Evolutionary conservation across 306 rosid species (phyloP).

Genomic region (Ochetophila trinervis): DNA sequence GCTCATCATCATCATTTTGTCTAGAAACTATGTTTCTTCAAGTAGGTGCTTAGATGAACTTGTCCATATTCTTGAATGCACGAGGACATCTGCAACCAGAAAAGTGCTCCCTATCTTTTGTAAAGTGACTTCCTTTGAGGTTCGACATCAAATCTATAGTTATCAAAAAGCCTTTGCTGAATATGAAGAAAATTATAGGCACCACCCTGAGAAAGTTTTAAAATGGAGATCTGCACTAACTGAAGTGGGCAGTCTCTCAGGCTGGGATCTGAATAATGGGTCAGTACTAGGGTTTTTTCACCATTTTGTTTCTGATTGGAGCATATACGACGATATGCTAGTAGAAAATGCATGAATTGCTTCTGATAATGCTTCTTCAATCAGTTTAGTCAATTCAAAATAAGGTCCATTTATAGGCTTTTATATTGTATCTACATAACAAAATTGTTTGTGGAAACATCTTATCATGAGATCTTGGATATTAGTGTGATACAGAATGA

Average conservation of each 20-base stretch:
- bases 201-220: too few species aligned
- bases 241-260: not conserved
- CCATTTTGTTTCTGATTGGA: too few species aligned
- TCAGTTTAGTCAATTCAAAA: too few species aligned
- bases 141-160: not conserved
- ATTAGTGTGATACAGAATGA: too few species aligned
- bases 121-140: not conserved
- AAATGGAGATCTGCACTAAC: not conserved
- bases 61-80: not conserved
- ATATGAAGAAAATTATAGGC: not conserved
- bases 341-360: too few species aligned
- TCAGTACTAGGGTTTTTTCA: too few species aligned
- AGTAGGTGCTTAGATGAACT: conserved; percentile 4
- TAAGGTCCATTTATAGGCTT: too few species aligned
- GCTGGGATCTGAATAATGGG: not conserved
- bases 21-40: not conserved
- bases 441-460: too few species aligned
- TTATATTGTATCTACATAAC: too few species aligned
- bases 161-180: not conserved
- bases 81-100: not conserved
- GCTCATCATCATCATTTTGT: not conserved
- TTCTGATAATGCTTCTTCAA: too few species aligned
- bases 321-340: too few species aligned
- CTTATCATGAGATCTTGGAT: too few species aligned
- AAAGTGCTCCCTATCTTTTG: not conserved